phyloP scores from a whole-genome alignment of 345 rosid genomes.

The Salix caprea region DNA sequence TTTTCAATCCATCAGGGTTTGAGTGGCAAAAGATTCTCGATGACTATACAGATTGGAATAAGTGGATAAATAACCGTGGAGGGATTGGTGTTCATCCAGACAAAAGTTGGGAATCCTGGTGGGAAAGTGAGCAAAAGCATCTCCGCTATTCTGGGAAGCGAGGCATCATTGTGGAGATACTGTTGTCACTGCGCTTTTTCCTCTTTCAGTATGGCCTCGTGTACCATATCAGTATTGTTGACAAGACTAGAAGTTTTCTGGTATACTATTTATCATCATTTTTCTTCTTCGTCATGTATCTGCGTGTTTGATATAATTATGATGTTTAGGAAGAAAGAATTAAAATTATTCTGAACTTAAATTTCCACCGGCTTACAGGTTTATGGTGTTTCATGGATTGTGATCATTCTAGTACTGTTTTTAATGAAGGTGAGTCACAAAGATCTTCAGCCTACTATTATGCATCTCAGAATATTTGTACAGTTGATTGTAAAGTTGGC shows the following conservation, averaged over 20 bases:
- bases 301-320: not conserved
- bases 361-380: constrained; percentile 42
- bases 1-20: constrained; percentile 96
- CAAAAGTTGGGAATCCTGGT: constrained; percentile 99
- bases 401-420: constrained; percentile 73
- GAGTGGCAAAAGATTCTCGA: constrained; percentile 99
- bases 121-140: constrained; percentile 99
- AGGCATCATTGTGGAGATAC: constrained; percentile 83
- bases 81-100: constrained; percentile 98
- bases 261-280: constrained; percentile 32
- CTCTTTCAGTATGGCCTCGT: constrained; percentile 94
- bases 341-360: not conserved
- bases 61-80: constrained; percentile 88
- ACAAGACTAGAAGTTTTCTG: constrained; percentile 52
- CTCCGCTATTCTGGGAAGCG: constrained; percentile 85
- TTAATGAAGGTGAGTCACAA: constrained; percentile 81
- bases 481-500: too few relatives aligned
- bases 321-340: not conserved
- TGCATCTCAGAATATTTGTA: not conserved
- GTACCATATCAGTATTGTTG: constrained; percentile 65
- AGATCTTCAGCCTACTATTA: not conserved
- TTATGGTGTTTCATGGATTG: constrained; percentile 92
- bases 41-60: constrained; percentile 99
- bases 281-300: not conserved
- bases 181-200: constrained; percentile 77